A percentile compares a stretch with the other conserved stretches of the same genome.
Evolutionary conservation across 768 basidiomycete species (phyloP).

Genomic region (Scleroderma citrinum): DNA sequence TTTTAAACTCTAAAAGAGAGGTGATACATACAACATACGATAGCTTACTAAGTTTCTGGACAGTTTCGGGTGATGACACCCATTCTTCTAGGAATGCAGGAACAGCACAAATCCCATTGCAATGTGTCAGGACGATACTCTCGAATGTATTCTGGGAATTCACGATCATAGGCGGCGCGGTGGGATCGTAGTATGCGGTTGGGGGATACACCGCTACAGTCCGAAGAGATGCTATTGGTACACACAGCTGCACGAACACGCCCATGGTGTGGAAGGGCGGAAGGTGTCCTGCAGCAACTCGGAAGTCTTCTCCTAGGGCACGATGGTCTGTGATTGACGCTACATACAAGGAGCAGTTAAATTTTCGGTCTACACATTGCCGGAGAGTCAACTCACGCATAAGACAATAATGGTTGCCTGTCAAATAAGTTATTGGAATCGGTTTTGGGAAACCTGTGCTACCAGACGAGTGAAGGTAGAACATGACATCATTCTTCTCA

Average conservation of each 20-base stretch:
- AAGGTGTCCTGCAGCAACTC: constrained; percentile 18
- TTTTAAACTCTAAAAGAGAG: too few relatives aligned
- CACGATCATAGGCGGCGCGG: constrained; percentile 29
- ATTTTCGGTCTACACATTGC: neutral
- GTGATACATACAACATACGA: constrained; percentile 26
- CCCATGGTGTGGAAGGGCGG: constrained; percentile 26
- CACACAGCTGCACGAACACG: constrained; percentile 10
- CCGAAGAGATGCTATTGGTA: constrained; percentile 12
- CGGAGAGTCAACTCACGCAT: constrained; percentile 28
- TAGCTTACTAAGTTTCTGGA: constrained; percentile 22
- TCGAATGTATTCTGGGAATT: constrained; percentile 36
- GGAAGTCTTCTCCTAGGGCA: constrained; percentile 9
- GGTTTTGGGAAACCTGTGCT: constrained; percentile 48
- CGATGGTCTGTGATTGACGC: constrained; percentile 2
- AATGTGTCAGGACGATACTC: constrained; percentile 24
- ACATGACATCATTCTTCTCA: constrained; percentile 30
- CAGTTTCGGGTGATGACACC: constrained; percentile 18
- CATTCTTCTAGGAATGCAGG: constrained; percentile 37
- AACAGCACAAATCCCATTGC: constrained; percentile 28
- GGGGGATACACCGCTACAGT: constrained; percentile 24
- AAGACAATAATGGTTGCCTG: constrained; percentile 29
- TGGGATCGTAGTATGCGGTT: constrained; percentile 12
- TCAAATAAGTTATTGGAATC: constrained; percentile 31
- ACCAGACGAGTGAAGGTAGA: constrained; percentile 47
- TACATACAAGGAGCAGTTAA: neutral